These are phyloP conservation scores for Clonostachys solani DNA, from an alignment of 2,329 filamentous ascomycete genomes.

Conservation along the genomic window DNA sequence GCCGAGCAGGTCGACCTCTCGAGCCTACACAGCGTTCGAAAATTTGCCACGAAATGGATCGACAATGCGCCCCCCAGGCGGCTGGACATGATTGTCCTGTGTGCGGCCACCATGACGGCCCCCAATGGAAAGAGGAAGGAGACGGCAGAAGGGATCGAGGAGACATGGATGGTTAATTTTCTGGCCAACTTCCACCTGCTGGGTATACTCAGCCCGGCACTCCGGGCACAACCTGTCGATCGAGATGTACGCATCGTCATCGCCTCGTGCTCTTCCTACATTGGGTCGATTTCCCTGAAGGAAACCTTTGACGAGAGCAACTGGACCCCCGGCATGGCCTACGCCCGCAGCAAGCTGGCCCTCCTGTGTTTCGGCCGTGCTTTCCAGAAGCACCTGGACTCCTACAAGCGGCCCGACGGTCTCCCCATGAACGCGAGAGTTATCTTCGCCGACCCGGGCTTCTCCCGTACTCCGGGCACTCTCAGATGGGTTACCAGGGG, in stretches of 20 bases:
- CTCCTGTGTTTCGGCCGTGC: conserved; percentile 85
- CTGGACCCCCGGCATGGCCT: conserved; percentile 54
- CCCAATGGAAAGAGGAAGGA: conserved; percentile 55
- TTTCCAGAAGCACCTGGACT: conserved; percentile 87
- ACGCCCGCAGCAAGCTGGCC: conserved; percentile 68
- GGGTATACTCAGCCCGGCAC: conserved; percentile 83
- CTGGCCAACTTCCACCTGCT: conserved; percentile 93
- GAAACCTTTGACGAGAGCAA: conserved; percentile 42
- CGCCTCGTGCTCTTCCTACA: conserved; percentile 83
- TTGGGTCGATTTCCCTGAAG: conserved; percentile 65
- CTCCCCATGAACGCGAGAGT: conserved; percentile 79
- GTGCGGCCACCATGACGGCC: conserved; percentile 73
- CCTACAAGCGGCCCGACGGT: conserved; percentile 79
- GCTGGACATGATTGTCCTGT: conserved; percentile 87
- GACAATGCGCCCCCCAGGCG: conserved; percentile 88
- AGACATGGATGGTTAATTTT: conserved; percentile 68
- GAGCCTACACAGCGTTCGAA: conserved; percentile 83
- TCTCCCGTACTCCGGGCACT: conserved; percentile 80
- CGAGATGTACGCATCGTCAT: conserved; percentile 88
- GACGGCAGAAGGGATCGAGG: conserved; percentile 12
- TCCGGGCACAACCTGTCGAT: conserved; percentile 88
- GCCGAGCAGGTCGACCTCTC: conserved; percentile 90
- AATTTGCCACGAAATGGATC: conserved; percentile 96
- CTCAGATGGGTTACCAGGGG: conserved; percentile 83
- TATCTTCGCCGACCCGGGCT: conserved; percentile 82